Base-by-base conservation (phyloP, 1,284 basidiomycete genomes). In the Mycena sp. region DNA sequence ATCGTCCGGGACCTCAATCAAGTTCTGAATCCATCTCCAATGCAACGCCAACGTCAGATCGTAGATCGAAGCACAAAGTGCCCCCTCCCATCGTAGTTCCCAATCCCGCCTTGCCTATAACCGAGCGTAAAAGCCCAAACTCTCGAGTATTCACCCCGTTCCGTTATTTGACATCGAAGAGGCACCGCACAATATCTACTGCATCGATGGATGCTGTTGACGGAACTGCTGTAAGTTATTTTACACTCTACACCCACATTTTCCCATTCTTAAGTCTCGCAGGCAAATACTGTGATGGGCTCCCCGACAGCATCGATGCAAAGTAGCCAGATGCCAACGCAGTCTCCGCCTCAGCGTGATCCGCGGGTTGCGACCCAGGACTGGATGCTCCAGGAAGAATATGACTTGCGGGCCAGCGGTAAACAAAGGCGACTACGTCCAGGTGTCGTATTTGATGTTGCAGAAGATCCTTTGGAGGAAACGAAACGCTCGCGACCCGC, bases 121-220 rank as follows among this genome's bases (percentile, higher is more conserved):
- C 73, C 21, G 77, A 78, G 43, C 78, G 78, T 23, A 83, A 76
- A 64, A 78, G 79, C 58, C 70, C 78, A 14, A 78, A 75, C 21
- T 75, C 81, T 51, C 83, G 83, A 64, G 80, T 86, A 48, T 87
- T 89, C 70, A 83, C 82, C 29, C 84, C 88, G 2, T 88, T 90
- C 74, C 84, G 87, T 55, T 81, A 89, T 67, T 66, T 90, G 65
- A 78, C 77, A 41, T 81, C 84, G 25, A 88, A 83, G 70, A 81
- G 85, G 67, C 81, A 88, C 72, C 85, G 87, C 38, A 87, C 88
- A 4, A 79, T 92, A 49, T 93, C 91, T n/a, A 82, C 84, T 44
- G 87, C 87, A 32, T 93, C 91, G 41, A 77, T 89, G 32, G 91
- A 93, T 72, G 91, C 90, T 14, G 84, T 86, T 65, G 87, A 92